Evolutionary conservation across 2,329 filamentous ascomycete genomes (phyloP), one percentile per base, ranked within the genome.

Genomic region (Periconia digitata): DNA sequence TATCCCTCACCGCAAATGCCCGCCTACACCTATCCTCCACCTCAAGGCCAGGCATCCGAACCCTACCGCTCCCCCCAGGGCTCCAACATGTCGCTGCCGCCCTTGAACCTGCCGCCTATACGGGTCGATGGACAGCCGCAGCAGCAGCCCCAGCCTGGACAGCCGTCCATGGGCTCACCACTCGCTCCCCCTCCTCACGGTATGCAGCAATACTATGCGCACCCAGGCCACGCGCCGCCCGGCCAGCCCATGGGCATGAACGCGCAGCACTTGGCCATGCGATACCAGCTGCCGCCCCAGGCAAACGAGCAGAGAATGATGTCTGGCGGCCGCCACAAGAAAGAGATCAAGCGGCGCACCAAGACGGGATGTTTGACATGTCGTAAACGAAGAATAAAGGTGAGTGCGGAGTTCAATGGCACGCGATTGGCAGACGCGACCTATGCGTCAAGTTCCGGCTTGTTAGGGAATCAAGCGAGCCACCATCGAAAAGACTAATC

Each of bases 271-370:
- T 68, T 73, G 49, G 59, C 60, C 46, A 43, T 36, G 41, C 78
- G 81, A 63, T 84, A 81, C 64, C 76, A 80, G 50, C 69, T 84
- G 36, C 79, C 82, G 54, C 73, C 82, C 66, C 63, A 67, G 40
- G 57, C 59, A 29, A 59, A 59, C 40, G 73, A 77, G 72, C 56
- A 78, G 64, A 76, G 79, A 58, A 77, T 84, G 53, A 77, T 85
- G 69, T 81, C 81, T 18, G 81, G 83, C 50, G 82, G 81, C 40
- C 77, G 85, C 60, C 83, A 87, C 68, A 84, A 83, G 71, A 85
- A 87, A 73, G 85, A 90, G 72, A 87, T 89, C 69, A 89, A 89
- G 75, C 79, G 86, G 58, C 79, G 86, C 66, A 89, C 86, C 48
- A 88, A 88, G 73, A 88, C 85, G 1, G 85, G 85, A n/a, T 89